These are phyloP conservation scores for Physcomitrellopsis africana DNA, from an alignment of 225 moss, liverwort and hornwort species.

Conservation along the genomic window DNA sequence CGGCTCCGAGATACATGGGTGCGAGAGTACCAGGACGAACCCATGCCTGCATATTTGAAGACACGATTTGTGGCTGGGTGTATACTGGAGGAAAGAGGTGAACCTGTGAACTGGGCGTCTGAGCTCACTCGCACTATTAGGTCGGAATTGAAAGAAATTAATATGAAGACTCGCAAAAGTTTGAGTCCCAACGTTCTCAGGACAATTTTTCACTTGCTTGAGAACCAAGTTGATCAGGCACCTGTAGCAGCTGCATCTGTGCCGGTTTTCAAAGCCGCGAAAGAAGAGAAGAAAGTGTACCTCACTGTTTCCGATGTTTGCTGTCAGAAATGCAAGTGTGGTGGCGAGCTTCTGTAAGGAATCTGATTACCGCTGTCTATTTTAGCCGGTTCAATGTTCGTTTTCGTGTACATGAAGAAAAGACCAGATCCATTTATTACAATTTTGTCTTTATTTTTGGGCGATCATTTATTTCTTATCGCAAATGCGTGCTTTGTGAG, in stretches of 20 bases:
- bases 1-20: conserved; percentile 58
- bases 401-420: neutral
- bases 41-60: conserved; percentile 47
- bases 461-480: conserved; percentile 1
- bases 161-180: neutral
- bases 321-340: conserved; percentile 49
- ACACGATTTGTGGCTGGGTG: conserved; percentile 62
- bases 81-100: conserved; percentile 51
- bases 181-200: conserved; percentile 38
- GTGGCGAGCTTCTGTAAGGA: conserved; percentile 56
- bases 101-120: conserved; percentile 58
- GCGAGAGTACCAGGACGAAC: conserved; percentile 45
- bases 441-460: neutral
- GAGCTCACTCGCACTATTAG: conserved; percentile 37
- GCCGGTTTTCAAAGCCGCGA: conserved; percentile 28
- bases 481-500: neutral
- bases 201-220: conserved; percentile 39
- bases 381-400: conserved; percentile 7
- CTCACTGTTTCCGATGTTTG: conserved; percentile 25
- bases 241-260: conserved; percentile 12
- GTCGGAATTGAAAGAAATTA: conserved; percentile 30
- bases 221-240: conserved; percentile 33
- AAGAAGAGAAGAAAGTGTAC: conserved; percentile 37
- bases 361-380: conserved; percentile 22
- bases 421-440: neutral